Base-by-base conservation (phyloP, 2,329 filamentous ascomycete species). In the Phymatotrichopsis omnivora region DNA sequence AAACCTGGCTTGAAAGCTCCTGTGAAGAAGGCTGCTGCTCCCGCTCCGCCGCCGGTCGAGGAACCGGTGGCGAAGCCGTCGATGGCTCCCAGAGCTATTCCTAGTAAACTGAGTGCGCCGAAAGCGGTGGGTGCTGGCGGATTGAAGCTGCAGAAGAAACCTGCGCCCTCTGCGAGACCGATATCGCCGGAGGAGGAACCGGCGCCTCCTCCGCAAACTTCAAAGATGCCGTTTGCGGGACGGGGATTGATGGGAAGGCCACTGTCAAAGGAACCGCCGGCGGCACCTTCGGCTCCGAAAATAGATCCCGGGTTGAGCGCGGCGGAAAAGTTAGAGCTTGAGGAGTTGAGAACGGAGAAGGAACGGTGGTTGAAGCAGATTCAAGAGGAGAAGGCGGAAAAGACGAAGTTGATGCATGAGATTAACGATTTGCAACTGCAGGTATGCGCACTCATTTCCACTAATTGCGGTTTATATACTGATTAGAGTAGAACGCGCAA, bases 291-390 rank as follows among this genome's bases (percentile, higher is more conserved):
- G 2, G 63, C 72, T 2, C 63, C 67, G 4, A 76, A 77, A 27
- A 53, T 64, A 42, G 55, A 58, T 3, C 78, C 75, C 29, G 82
- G 82, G 0, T 70, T 94, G 36, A 75, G 79, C 16, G 74, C 81
- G 7, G 72, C 84, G n/a, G 91, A 98, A 61, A 77, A 84, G 32
- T 84, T 85, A n/a, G 89, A 98, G 62, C 69, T 98, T 2, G 85
- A 93, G 54, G 87, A 94, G 60, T 73, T 96, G 10, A 81, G 87
- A 28, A 70, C 78, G 10, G 80, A 93, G 50, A 87, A 89, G 57
- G 87, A 95, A 36, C 74, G 81, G 23, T 69, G 94, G 4, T 70
- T 75, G 17, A 77, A 78, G 44, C 76, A 85, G 54, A 76, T 79
- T 7, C 85, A 94, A 42, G 87, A 94, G 33, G 69, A 87, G 56